These are phyloP conservation scores for Suhomyces guaymorum DNA, from an alignment of 1,139 yeast species.

Conservation along the genomic window DNA sequence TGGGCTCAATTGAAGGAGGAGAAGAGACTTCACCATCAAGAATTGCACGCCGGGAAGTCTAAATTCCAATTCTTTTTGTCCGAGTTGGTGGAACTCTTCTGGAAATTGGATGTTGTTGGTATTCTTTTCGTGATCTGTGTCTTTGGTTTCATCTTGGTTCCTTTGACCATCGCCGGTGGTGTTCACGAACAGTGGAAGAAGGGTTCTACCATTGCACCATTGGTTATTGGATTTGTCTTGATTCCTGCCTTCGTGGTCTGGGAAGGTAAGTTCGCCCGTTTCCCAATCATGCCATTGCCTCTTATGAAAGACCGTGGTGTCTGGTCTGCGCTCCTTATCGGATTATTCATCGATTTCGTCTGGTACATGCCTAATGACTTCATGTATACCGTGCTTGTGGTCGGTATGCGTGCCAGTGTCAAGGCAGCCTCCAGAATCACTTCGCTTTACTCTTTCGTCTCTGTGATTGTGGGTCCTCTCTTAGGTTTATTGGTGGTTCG, in stretches of 20 bases:
- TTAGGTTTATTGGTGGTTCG: slow-evolving; percentile 56
- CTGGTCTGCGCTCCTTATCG: slow-evolving; percentile 52
- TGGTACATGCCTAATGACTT: slow-evolving; percentile 72
- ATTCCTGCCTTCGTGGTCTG: slow-evolving; percentile 55
- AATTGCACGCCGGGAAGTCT: slow-evolving; percentile 3
- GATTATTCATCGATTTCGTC: slow-evolving; percentile 54
- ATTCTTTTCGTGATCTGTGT: slow-evolving; percentile 49
- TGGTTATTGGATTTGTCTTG: slow-evolving; percentile 60
- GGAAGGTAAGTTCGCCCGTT: slow-evolving; percentile 51
- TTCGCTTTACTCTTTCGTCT: slow-evolving; percentile 62
- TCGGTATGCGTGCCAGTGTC: slow-evolving; percentile 58
- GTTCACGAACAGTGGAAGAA: slow-evolving; percentile 48
- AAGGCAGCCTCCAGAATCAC: slow-evolving; percentile 68
- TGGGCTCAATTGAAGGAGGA: slow-evolving; percentile 31
- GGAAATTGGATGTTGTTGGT: slow-evolving; percentile 60
- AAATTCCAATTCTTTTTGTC: neutral
- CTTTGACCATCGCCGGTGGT: slow-evolving; percentile 60
- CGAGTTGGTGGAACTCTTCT: slow-evolving; percentile 27
- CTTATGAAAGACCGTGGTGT: slow-evolving; percentile 67
- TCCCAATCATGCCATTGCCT: slow-evolving; percentile 60
- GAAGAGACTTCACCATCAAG: slow-evolving; percentile 12
- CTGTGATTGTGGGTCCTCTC: slow-evolving; percentile 61
- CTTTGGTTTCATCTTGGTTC: slow-evolving; percentile 59
- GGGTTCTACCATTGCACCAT: slow-evolving; percentile 58
- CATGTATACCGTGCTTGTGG: slow-evolving; percentile 62